phyloP scores from a whole-genome alignment of 208 protist genomes.

The Leishmania aethiopica region DNA sequence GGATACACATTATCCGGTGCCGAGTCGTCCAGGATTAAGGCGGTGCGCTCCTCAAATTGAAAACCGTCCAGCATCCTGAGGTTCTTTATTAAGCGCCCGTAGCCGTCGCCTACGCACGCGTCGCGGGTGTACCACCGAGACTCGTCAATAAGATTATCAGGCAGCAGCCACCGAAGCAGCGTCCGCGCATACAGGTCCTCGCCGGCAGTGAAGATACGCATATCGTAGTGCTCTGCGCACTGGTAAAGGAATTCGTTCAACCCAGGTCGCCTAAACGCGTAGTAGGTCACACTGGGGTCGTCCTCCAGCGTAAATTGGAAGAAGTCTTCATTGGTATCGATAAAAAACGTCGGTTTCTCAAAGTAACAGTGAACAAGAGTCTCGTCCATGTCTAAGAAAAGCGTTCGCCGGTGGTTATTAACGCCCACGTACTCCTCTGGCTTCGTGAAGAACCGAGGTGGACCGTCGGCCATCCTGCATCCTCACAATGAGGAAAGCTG shows the following conservation, averaged over 20 bases:
- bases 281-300: constrained; percentile 35
- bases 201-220: constrained; percentile 76
- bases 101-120: constrained; percentile 38
- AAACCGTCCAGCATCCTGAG: constrained; percentile 37
- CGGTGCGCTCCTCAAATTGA: constrained; percentile 34
- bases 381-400: constrained; percentile 73
- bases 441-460: constrained; percentile 34
- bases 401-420: constrained; percentile 32
- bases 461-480: constrained; percentile 24
- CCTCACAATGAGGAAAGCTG: constrained; percentile 1
- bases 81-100: constrained; percentile 52
- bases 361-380: constrained; percentile 69
- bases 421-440: constrained; percentile 33
- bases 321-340: constrained; percentile 17
- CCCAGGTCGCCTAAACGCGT: constrained; percentile 59
- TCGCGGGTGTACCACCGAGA: constrained; percentile 58
- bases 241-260: constrained; percentile 46
- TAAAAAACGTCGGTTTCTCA: constrained; percentile 37
- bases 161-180: constrained; percentile 51
- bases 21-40: constrained; percentile 74
- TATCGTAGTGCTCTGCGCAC: constrained; percentile 52
- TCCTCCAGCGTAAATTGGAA: constrained; percentile 31
- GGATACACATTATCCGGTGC: constrained; percentile 62
- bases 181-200: constrained; percentile 61
- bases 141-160: constrained; percentile 35